Conservation (phyloP, 805 yeast genomes). For the Candida arabinofermentans region DNA sequence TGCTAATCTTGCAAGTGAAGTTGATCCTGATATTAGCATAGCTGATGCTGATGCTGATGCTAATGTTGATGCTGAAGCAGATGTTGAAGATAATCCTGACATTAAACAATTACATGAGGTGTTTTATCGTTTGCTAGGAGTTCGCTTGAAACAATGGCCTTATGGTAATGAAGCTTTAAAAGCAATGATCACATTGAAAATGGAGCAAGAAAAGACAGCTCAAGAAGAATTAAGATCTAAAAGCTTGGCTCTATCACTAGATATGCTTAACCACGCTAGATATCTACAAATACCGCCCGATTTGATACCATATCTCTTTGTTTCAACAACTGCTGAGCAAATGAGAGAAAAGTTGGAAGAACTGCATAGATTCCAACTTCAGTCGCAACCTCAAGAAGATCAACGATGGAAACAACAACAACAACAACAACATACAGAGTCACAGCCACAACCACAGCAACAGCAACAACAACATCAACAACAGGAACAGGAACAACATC, state of each 20-base stretch:
- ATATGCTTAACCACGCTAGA: constrained; percentile 31
- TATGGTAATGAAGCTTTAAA: constrained; percentile 34
- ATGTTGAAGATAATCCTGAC: background rate
- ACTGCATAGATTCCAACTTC: constrained; percentile 7
- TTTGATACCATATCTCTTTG: constrained; percentile 23
- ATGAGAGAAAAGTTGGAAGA: constrained; percentile 11
- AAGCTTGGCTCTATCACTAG: constrained; percentile 32
- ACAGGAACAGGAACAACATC: too few species aligned
- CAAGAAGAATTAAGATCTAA: constrained; percentile 35
- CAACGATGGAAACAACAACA: constrained; percentile 6
- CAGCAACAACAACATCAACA: constrained; percentile 3
- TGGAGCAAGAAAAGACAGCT: constrained; percentile 40
- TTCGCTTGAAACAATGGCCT: constrained; percentile 25
- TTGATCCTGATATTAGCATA: too few species aligned
- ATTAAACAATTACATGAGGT: background rate
- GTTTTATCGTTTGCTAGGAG: constrained; percentile 11
- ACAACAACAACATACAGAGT: background rate
- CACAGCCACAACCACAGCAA: background rate
- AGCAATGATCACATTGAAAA: constrained; percentile 33
- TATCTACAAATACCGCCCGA: constrained; percentile 21
- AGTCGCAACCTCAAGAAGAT: background rate
- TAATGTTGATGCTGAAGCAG: too few species aligned
- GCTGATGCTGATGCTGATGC: too few species aligned
- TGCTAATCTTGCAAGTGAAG: too few species aligned
- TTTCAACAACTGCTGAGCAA: constrained; percentile 13